Evolutionary conservation across 257 asterid species (phyloP), one percentile per base, ranked within the genome.

Genomic region (Misopates orontium): DNA sequence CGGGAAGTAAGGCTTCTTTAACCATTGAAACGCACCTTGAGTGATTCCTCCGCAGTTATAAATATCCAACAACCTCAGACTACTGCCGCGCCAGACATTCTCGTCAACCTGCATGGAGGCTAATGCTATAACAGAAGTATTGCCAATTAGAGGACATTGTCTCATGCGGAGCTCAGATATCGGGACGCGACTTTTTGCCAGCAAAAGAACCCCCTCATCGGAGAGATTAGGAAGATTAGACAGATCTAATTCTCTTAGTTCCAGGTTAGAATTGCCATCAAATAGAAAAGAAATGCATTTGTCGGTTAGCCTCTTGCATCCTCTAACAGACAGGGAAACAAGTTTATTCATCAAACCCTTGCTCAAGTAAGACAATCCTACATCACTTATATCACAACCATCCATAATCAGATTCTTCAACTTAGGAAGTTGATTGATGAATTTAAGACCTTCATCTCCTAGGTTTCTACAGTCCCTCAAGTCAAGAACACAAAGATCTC

Each of bases 241-340:
- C 16, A 93, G 82, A 79, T 90, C 96, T 63, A 94, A 40, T 72
- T 86, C 96, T 71, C 85, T 76, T 63, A 90, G 61, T 65, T 77
- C 81, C 22, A 21, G 76, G 79, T 86, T 84, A 5, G 86, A 75
- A 49, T 70, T 69, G 11, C 81, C 83, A 58, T 77, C 87, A 52
- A 90, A 87, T 45, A 90, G 75, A 75, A 71, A 75, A 62, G 85
- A 73, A 60, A 93, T 83, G 77, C 95, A 83, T 65, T 81, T 79
- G 69, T 90, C 95, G 1, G 97, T 93, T 31, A 93, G 92, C 58
- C 90, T 83, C 89, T 82, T 93, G 73, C 99, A 93, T 22, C 99
- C 99, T 71, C 96, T 70, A 21, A 93, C 77, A 1, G 99, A 93
- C 71, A 93, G 71, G 0, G 95, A 82, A 51, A 80, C 84, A 1